Conservation (phyloP, 2,329 filamentous ascomycete species). For the Colletotrichum horii region DNA sequence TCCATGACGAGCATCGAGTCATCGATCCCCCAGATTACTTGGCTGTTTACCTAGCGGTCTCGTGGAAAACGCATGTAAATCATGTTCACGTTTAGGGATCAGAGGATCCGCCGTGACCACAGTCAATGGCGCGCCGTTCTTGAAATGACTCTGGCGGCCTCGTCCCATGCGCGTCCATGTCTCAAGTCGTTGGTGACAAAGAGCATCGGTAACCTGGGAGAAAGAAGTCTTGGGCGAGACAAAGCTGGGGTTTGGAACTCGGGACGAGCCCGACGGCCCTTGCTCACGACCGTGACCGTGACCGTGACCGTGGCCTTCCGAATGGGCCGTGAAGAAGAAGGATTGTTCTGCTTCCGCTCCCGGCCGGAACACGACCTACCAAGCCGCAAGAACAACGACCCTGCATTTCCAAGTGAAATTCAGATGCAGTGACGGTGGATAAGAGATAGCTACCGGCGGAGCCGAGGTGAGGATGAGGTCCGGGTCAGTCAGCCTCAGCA, state of each 20-base stretch:
- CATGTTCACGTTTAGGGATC: background rate
- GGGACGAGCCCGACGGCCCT: background rate
- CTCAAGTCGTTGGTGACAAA: background rate
- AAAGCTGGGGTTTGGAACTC: background rate
- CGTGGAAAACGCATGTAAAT: background rate
- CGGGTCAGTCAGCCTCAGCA: background rate
- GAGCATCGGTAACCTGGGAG: background rate
- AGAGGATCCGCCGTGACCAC: background rate
- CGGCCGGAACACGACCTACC: background rate
- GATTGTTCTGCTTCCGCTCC: background rate
- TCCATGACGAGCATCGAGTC: background rate
- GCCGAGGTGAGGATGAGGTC: background rate
- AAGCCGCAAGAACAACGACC: background rate
- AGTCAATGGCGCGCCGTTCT: background rate
- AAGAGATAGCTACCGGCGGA: background rate
- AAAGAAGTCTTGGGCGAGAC: background rate
- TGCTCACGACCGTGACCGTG: background rate
- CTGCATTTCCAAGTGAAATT: background rate
- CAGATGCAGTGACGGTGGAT: background rate
- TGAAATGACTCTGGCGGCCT: background rate
- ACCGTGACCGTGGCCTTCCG: background rate
- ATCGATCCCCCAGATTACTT: background rate
- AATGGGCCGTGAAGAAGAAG: background rate
- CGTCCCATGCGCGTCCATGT: background rate
- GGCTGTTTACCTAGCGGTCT: background rate